Conservation (phyloP, 805 yeast genomes). For the Nakazawaea pomicola region DNA sequence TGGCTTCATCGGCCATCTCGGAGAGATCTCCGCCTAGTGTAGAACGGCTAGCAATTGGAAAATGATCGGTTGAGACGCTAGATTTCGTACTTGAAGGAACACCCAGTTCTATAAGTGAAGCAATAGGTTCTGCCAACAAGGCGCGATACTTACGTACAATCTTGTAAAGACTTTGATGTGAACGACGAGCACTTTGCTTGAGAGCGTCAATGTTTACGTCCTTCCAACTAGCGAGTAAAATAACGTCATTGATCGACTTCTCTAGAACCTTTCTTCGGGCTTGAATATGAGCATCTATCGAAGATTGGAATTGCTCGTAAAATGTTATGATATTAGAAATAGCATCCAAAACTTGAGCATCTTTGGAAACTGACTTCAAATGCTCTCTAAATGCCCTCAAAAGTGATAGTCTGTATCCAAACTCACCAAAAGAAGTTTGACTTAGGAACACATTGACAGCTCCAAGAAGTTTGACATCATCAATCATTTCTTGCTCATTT, state of each 20-base stretch:
- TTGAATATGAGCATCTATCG: constrained; percentile 40
- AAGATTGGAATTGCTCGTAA: constrained; percentile 59
- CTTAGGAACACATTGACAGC: constrained; percentile 75
- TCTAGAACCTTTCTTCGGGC: constrained; percentile 51
- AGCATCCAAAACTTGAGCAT: constrained; percentile 29
- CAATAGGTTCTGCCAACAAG: constrained; percentile 46
- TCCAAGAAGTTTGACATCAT: constrained; percentile 34
- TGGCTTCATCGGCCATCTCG: constrained; percentile 20
- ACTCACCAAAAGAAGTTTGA: constrained; percentile 76
- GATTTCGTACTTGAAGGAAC: constrained; percentile 19
- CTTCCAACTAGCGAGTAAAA: constrained; percentile 92
- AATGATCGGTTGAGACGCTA: not conserved
- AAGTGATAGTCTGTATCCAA: constrained; percentile 48
- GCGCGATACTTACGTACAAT: constrained; percentile 76
- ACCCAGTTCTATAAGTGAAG: constrained; percentile 57
- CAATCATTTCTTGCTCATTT: constrained; percentile 30
- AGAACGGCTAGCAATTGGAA: not conserved
- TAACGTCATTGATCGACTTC: constrained; percentile 80
- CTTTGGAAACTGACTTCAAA: constrained; percentile 26
- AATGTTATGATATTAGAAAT: constrained; percentile 55
- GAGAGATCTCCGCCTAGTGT: constrained; percentile 3
- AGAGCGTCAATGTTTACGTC: constrained; percentile 92
- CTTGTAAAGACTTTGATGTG: constrained; percentile 82
- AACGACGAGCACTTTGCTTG: constrained; percentile 87
- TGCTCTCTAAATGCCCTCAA: constrained; percentile 63